Evolutionary conservation across 2,329 filamentous ascomycete species (phyloP), one percentile per base, ranked within the genome.

Genomic region (Claviceps sp.): DNA sequence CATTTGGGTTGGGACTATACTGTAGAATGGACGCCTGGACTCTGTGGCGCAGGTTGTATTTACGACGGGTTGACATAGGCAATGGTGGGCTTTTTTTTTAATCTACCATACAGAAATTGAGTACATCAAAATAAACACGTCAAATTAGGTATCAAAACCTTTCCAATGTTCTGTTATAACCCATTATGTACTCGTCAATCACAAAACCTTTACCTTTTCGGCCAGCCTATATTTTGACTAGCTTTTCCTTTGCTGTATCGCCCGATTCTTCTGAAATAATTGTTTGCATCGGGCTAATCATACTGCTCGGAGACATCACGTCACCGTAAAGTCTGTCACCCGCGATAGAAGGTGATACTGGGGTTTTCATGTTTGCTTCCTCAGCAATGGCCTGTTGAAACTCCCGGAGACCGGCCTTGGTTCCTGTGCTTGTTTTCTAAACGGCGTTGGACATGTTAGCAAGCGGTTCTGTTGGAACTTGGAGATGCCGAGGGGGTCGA

Each of bases 281-380:
- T 47, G 26, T 17, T 17, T 43, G 47, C 36, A 50, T 23, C n/a
- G 51, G 37, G 26, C 51, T 52, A 17, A 52, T 36, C 40, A 52
- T 45, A 26, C 34, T 42, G 47, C n/a, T 29, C 29, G 34, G 48
- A 29, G 39, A 50, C 34, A 45, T 20, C 23, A 53, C 52, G 23
- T 52, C 54, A 59, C 62, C 56, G 55, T 61, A 58, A 17, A 52
- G 42, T 34, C 23, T 36, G 6, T 46, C 43, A 39, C 36, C 46
- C 9, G 26, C 34, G 17, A 50, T 29, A 9, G 39, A 50, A 20
- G 51, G 51, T 7, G 51, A 50, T 16, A 50, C 29, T 22, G 52
- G 52, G 6, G 49, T 23, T 13, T 50, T 42, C 48, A 51, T 53
- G 6, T 53, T 22, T 9, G 45, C 49, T 9, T 51, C 45, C 36